Conservation (phyloP, 176 grass and related monocot genomes). For the Metroxylon sagu region DNA sequence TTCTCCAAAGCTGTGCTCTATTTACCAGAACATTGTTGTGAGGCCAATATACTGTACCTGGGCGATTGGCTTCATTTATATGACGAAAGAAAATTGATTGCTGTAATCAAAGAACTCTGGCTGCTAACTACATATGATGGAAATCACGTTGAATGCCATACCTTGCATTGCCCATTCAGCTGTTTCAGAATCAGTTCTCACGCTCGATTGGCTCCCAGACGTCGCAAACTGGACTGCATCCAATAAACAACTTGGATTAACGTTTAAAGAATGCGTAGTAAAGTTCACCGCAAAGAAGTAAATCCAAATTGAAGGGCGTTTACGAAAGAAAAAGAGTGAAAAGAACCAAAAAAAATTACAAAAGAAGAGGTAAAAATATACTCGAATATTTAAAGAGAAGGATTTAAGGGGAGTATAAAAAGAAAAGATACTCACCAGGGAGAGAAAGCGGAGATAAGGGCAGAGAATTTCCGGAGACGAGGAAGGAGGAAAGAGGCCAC, state of each 20-base stretch:
- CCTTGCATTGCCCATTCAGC: constrained; percentile 91
- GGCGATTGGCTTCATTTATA: no score
- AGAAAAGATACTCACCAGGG: constrained; percentile 3
- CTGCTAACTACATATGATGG: background rate
- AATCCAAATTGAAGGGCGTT: no score
- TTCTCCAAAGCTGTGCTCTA: no score
- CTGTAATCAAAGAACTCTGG: background rate
- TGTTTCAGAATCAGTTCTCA: constrained; percentile 43
- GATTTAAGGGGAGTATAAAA: background rate
- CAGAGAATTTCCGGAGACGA: background rate
- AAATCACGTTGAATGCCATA: constrained; percentile 13
- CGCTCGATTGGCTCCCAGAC: constrained; percentile 48
- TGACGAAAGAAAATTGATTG: background rate
- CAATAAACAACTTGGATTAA: constrained; percentile 18
- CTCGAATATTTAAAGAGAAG: background rate
- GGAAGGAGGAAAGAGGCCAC: background rate
- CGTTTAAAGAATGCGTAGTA: constrained; percentile 26
- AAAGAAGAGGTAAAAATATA: no score
- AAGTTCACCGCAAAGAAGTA: constrained; percentile 25
- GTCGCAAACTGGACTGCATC: constrained; percentile 46
- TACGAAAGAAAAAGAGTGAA: no score
- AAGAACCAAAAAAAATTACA: no score
- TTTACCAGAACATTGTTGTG: no score
- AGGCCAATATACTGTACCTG: no score
- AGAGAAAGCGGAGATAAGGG: constrained; percentile 7